A percentile compares a stretch with the other conserved stretches of the same genome.
Conservation (phyloP, 2,329 filamentous ascomycete species). For the Teratosphaeria destructans region DNA sequence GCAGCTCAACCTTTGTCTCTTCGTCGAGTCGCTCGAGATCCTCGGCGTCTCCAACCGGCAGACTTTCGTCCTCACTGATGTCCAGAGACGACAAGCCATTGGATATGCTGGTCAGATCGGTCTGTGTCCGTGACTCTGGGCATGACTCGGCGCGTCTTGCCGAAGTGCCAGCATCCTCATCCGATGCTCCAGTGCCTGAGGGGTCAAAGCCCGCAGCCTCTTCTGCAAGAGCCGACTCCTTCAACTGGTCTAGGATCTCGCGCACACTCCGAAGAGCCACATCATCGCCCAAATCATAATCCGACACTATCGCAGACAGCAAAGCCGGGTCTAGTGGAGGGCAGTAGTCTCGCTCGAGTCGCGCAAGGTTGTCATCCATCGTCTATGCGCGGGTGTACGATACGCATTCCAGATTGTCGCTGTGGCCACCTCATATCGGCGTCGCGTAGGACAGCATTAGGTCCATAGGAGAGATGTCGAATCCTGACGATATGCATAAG, state of each 20-base stretch:
- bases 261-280: slow-evolving; percentile 45
- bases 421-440: neutral
- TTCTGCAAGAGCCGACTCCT: slow-evolving; percentile 52
- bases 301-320: slow-evolving; percentile 63
- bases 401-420: neutral
- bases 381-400: neutral
- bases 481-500: neutral
- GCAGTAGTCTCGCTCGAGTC: slow-evolving; percentile 56
- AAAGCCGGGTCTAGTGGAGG: slow-evolving; percentile 67
- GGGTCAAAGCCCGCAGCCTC: slow-evolving; percentile 70
- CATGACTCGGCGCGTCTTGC: slow-evolving; percentile 23
- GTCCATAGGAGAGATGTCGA: neutral
- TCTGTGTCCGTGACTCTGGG: slow-evolving; percentile 31
- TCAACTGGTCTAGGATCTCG: slow-evolving; percentile 54
- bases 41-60: slow-evolving; percentile 14
- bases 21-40: slow-evolving; percentile 38
- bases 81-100: slow-evolving; percentile 34
- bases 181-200: slow-evolving; percentile 52
- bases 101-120: slow-evolving; percentile 41
- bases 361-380: slow-evolving; percentile 18
- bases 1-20: slow-evolving; percentile 51
- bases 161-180: slow-evolving; percentile 7
- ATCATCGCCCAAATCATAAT: slow-evolving; percentile 54
- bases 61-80: slow-evolving; percentile 15
- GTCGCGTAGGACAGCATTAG: neutral